phyloP scores from a whole-genome alignment of 495 filamentous ascomycete species.

The Hyaloscypha variabilis region DNA sequence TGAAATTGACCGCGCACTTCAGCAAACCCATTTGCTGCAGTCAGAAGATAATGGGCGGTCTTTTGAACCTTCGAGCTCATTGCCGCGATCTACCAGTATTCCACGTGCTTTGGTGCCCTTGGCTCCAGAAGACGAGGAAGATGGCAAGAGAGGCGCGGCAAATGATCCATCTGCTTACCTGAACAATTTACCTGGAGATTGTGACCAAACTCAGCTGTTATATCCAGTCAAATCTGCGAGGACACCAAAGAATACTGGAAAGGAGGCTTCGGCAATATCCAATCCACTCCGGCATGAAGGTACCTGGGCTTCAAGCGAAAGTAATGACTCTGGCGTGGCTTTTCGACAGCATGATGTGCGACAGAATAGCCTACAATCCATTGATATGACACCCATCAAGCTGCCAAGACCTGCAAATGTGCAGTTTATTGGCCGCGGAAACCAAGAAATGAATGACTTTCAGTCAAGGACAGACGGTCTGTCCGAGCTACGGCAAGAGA shows the following conservation, averaged over 20 bases:
- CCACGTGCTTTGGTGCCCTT: neutral
- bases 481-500: neutral
- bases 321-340: neutral
- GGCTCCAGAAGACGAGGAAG: neutral
- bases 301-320: neutral
- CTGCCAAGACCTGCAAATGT: neutral
- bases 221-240: neutral
- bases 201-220: neutral
- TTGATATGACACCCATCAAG: neutral
- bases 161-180: neutral
- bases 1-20: neutral
- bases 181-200: neutral
- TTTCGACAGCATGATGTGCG: neutral
- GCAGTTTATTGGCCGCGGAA: neutral
- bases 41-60: neutral
- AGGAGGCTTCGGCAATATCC: neutral
- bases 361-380: too few relatives aligned
- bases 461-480: neutral
- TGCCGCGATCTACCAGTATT: neutral
- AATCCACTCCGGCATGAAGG: neutral
- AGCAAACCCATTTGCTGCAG: neutral
- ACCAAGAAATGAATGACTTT: neutral
- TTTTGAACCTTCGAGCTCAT: neutral
- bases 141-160: too few relatives aligned
- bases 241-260: neutral